Base-by-base conservation (phyloP, 345 rosid genomes). In the Turnera subulata region DNA sequence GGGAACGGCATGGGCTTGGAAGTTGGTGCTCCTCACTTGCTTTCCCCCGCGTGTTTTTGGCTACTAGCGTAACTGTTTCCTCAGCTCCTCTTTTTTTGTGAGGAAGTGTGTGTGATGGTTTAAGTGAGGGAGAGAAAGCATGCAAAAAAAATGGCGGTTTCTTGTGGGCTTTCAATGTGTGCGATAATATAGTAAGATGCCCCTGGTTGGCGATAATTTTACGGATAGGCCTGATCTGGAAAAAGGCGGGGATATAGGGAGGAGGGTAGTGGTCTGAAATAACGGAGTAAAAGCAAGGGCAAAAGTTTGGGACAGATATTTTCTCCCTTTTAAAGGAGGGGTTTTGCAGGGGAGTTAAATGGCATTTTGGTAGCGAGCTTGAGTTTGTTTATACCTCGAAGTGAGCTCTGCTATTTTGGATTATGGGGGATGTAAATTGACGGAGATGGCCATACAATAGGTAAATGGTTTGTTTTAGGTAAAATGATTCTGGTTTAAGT, bases 111-210 rank as follows among this genome's bases (percentile, higher is more conserved):
- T n/a, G n/a, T n/a, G n/a, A n/a, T n/a, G n/a, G n/a, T n/a, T n/a
- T n/a, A n/a, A n/a, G n/a, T n/a, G n/a, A 29, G 29, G n/a, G 14
- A 29, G 20, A 14, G 51, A 22, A 11, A 58, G 39, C 8, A 37
- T 26, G 69, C 14, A 12, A 3, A 10, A 42, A 32, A 58, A 44
- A 42, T 56, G 56, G 52, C 58, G 58, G 70, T n/a, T n/a, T n/a
- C n/a, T n/a, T n/a, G n/a, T n/a, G n/a, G n/a, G n/a, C n/a, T 44
- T 21, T 43, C 0, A n/a, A 39, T 14, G 5, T 7, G 0, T 17
- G n/a, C n/a, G n/a, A 11, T 20, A 32, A 3, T 52, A 3, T 44
- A 20, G 2, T 1, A 5, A 20, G 29, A 8, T 49, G 11, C 51
- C 63, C 50, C n/a, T 24, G 17, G 5, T 15, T 5, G 21, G 10